These are phyloP conservation scores for Jackrogersella multiformis DNA, from an alignment of 495 filamentous ascomycete species.

Conservation along the genomic window DNA sequence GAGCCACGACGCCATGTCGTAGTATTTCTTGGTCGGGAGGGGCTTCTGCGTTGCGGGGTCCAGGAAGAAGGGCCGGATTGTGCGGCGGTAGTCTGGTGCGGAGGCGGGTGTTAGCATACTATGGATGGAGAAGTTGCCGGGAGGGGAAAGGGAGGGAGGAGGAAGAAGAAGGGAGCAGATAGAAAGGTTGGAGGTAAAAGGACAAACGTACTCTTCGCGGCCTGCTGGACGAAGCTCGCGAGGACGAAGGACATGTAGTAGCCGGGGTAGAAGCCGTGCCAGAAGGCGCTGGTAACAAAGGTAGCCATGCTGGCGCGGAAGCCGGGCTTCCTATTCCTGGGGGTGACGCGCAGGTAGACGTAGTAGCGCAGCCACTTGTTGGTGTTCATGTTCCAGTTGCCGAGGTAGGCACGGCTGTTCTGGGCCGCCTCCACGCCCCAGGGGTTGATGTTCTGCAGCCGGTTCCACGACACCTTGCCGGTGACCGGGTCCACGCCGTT, in stretches of 20 bases:
- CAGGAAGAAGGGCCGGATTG: constrained; percentile 93
- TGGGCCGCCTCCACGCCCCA: constrained; percentile 86
- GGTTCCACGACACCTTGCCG: constrained; percentile 86
- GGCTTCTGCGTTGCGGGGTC: constrained; percentile 71
- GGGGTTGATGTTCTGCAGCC: constrained; percentile 86
- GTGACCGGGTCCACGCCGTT: constrained; percentile 88
- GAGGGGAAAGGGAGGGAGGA: neutral
- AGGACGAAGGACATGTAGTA: constrained; percentile 94
- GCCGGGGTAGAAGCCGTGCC: constrained; percentile 97
- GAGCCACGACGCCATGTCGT: constrained; percentile 83
- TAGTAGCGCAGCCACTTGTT: constrained; percentile 98
- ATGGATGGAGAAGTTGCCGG: neutral
- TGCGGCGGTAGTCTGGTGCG: constrained; percentile 89
- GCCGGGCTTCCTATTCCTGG: constrained; percentile 93
- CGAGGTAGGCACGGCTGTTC: constrained; percentile 88
- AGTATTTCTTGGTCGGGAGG: constrained; percentile 78
- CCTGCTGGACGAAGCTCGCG: constrained; percentile 88
- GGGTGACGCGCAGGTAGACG: constrained; percentile 93
- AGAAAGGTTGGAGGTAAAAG: too few relatives aligned
- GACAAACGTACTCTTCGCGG: constrained; percentile 89
- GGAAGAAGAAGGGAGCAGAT: neutral
- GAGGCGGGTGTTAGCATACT: neutral
- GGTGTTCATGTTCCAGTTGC: constrained; percentile 97
- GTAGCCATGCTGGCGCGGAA: constrained; percentile 95
- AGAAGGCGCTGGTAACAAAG: constrained; percentile 92